A percentile compares a stretch with the other conserved stretches of the same genome.
These are phyloP conservation scores for Blastobotrys peoriensis DNA, from an alignment of 805 yeast genomes.

Conservation along the genomic window DNA sequence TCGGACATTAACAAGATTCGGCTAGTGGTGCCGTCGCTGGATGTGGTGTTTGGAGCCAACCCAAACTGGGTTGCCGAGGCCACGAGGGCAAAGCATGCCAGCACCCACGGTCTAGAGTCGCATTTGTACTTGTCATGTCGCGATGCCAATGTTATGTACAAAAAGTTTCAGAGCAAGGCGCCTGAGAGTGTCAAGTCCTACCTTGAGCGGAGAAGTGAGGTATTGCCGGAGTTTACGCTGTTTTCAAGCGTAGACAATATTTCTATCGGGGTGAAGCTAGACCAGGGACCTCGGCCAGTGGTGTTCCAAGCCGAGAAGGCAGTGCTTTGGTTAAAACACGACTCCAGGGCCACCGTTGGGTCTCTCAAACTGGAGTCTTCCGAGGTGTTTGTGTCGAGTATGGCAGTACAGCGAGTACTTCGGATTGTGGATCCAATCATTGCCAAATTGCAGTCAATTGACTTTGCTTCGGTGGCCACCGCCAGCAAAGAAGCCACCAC, in stretches of 20 bases:
- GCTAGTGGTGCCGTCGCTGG: slow-evolving; percentile 42
- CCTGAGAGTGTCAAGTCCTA: slow-evolving; percentile 16
- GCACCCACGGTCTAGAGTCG: no score
- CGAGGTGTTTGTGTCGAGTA: slow-evolving; percentile 29
- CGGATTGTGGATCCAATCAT: slow-evolving; percentile 17
- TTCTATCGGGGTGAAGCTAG: slow-evolving; percentile 20
- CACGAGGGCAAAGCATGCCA: slow-evolving; percentile 8
- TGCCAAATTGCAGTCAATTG: slow-evolving; percentile 13
- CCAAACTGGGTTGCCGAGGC: no score
- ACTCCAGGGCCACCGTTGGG: slow-evolving; percentile 12
- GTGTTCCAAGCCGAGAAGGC: slow-evolving; percentile 25
- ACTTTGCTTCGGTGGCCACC: slow-evolving; percentile 4
- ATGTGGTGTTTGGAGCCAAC: slow-evolving; percentile 34
- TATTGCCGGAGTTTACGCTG: slow-evolving; percentile 11
- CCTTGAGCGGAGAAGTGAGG: slow-evolving; percentile 12
- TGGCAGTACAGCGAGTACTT: slow-evolving; percentile 32
- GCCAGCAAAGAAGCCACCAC: background rate
- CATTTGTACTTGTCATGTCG: slow-evolving; percentile 17
- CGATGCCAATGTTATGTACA: slow-evolving; percentile 15
- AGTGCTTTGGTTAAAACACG: slow-evolving; percentile 32
- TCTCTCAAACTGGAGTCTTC: slow-evolving; percentile 27
- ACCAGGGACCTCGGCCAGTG: slow-evolving; percentile 19
- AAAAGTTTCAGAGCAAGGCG: slow-evolving; percentile 9
- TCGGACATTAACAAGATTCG: slow-evolving; percentile 40
- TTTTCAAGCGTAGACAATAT: slow-evolving; percentile 19